Conservation (phyloP, 2,329 filamentous ascomycete species). For the Talaromyces sp. region DNA sequence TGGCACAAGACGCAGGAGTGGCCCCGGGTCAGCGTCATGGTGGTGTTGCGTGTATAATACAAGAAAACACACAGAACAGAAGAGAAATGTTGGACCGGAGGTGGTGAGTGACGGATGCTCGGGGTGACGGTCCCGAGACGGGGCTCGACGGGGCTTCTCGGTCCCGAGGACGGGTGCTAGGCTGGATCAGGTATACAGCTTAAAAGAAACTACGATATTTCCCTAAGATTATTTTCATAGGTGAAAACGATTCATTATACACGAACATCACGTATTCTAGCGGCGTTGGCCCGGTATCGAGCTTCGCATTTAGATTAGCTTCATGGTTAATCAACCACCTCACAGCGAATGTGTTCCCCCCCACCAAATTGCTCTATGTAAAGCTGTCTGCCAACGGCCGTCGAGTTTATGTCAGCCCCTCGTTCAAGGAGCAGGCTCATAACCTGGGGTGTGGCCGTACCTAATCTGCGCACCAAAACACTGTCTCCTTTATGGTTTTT, state of each 20-base stretch:
- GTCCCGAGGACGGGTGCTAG: not conserved
- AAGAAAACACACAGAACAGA: not conserved
- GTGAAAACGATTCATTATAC: no score
- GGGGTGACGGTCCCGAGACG: not conserved
- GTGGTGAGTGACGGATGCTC: not conserved
- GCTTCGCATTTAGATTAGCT: not conserved
- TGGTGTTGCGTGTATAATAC: not conserved
- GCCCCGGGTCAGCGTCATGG: not conserved
- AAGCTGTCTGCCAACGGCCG: not conserved
- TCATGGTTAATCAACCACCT: not conserved
- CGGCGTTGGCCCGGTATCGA: not conserved
- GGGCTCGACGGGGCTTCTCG: not conserved
- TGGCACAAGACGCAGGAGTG: constrained; percentile 66
- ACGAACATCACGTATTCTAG: not conserved
- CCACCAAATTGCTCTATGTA: not conserved
- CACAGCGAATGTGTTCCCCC: no score
- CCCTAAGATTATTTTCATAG: no score
- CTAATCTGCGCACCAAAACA: not conserved
- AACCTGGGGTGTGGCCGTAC: no score
- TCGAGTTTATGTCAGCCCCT: not conserved
- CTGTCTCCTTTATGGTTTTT: not conserved
- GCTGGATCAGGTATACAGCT: not conserved
- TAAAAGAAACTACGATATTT: no score
- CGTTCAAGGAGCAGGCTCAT: not conserved
- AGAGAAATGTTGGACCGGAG: no score